Conservation (phyloP, 2,329 filamentous ascomycete species). For the Paraconiothyrium sp. region DNA sequence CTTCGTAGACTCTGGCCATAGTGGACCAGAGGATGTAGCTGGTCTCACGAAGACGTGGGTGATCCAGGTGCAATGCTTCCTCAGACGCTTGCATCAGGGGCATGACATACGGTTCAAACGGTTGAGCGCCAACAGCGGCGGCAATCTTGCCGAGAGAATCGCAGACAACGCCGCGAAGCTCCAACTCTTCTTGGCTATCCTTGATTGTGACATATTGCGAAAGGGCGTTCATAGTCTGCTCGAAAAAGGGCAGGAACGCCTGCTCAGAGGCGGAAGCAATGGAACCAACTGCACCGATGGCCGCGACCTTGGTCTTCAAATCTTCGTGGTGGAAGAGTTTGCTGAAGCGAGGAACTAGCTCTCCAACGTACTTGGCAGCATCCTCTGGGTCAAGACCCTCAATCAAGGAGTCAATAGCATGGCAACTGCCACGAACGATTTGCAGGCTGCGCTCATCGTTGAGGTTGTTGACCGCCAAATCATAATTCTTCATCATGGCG, state of each 20-base stretch:
- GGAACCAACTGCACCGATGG: conserved; percentile 88
- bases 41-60: conserved; percentile 91
- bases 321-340: conserved; percentile 85
- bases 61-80: conserved; percentile 86
- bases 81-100: conserved; percentile 92
- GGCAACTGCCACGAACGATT: conserved; percentile 89
- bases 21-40: conserved; percentile 98
- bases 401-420: conserved; percentile 89
- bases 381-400: conserved; percentile 84
- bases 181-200: conserved; percentile 87
- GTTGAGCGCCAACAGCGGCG: conserved; percentile 81
- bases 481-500: conserved; percentile 86
- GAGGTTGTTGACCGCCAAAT: conserved; percentile 76
- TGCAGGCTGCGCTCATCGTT: conserved; percentile 79
- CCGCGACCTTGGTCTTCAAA: conserved; percentile 87
- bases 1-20: conserved; percentile 91
- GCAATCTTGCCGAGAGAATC: conserved; percentile 96
- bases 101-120: conserved; percentile 90
- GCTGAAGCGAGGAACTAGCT: conserved; percentile 85
- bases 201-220: conserved; percentile 86
- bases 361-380: conserved; percentile 81
- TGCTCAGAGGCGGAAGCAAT: conserved; percentile 86
- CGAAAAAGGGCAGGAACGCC: conserved; percentile 90
- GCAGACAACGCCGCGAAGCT: conserved; percentile 87
- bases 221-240: conserved; percentile 88